Evolutionary conservation across 257 asterid species (phyloP), one percentile per base, ranked within the genome.

Genomic region (Jasminum sambac): DNA sequence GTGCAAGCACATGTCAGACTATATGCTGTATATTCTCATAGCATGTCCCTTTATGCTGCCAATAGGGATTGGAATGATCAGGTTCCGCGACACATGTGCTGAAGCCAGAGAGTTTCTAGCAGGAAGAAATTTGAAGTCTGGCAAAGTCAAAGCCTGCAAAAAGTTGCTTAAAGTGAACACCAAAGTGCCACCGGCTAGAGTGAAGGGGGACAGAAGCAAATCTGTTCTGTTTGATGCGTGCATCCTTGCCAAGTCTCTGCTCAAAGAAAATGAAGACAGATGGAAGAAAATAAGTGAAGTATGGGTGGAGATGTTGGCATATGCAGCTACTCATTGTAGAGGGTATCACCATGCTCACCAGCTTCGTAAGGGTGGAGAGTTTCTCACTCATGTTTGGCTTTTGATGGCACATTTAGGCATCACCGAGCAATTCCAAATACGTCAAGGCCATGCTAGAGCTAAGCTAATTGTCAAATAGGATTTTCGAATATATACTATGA

Each of bases 181-280:
- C 0, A 80, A 73, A 26, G 81, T 83, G 42, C n/a, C 4, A 24
- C 89, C 89, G 7, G 67, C 43, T 30, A 76, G 77, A 62, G 87
- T 86, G 77, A 86, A 86, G 76, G 89, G 91, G 7, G 91, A 86
- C 38, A 71, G 91, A 72, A 86, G 91, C 72, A 86, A 86, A 77
- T 73, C 84, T 0, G 84, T 84, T 74, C 30, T 86, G 85, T 83
- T 86, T 26, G 89, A 86, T 34, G 91, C 91, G 0, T 81, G 87
- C 50, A 69, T 21, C 43, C 63, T 86, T 59, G 89, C 87, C 11
- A 84, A 80, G 67, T 5, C 41, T 10, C 77, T 84, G 73, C 39
- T 12, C 2, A 1, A 0, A 55, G 37, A 11, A 0, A 46, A 16
- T 63, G 63, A 11, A 3, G 0, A 13, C 11, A 77, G 24, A 25